These are phyloP conservation scores for Quercus phellos DNA, from an alignment of 331 rosid genomes.

Conservation along the genomic window DNA sequence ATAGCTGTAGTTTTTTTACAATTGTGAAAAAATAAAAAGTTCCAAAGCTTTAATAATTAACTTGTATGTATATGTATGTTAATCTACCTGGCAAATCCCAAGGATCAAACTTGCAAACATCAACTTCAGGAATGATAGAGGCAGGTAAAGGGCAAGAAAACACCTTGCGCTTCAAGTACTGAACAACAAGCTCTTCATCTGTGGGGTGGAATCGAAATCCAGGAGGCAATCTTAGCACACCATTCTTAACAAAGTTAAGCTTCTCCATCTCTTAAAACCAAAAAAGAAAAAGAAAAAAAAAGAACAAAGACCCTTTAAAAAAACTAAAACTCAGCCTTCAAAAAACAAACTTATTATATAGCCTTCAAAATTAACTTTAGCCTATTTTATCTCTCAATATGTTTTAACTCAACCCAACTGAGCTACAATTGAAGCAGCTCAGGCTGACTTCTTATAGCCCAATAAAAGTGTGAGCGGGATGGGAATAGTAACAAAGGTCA, in stretches of 20 bases:
- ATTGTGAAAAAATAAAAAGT: not conserved
- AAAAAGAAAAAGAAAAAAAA: too few relatives aligned
- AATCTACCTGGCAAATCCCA: conserved; percentile 93
- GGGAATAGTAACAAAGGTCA: conserved; percentile 3
- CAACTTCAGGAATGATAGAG: conserved; percentile 79
- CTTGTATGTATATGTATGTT: not conserved
- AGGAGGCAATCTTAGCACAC: conserved; percentile 79
- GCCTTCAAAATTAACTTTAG: not conserved
- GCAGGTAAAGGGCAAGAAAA: conserved; percentile 80
- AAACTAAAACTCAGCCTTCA: not conserved
- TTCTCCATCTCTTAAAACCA: conserved; percentile 32
- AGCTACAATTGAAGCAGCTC: not conserved
- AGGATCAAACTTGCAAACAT: conserved; percentile 84
- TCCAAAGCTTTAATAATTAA: not conserved
- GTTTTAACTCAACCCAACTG: not conserved
- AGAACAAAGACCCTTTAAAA: not conserved
- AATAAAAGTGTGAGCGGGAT: not conserved
- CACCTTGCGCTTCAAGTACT: conserved; percentile 78
- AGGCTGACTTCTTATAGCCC: conserved; percentile 18
- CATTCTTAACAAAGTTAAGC: conserved; percentile 64
- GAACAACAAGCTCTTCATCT: conserved; percentile 78
- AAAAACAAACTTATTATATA: not conserved
- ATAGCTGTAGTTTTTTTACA: not conserved
- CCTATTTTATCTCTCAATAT: not conserved
- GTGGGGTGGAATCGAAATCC: conserved; percentile 97